phyloP scores from a whole-genome alignment of 805 yeast species.

The Monosporozyma unispora region DNA sequence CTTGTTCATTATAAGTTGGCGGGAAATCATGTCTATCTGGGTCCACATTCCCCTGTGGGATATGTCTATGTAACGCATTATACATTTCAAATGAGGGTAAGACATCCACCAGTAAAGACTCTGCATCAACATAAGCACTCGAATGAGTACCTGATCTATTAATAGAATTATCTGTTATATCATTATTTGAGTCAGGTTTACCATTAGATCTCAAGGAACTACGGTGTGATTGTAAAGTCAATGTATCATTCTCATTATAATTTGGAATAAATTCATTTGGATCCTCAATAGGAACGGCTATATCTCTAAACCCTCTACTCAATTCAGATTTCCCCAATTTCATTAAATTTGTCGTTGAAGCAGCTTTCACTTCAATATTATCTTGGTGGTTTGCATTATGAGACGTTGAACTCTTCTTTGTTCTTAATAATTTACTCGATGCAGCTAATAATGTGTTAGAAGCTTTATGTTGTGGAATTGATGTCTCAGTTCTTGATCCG shows the following conservation, averaged over 20 bases:
- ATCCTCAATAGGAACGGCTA: not conserved
- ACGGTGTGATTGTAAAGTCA: not conserved
- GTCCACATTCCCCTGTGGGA: conserved; percentile 32
- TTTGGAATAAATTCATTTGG: not conserved
- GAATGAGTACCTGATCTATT: not conserved
- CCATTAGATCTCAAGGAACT: conserved; percentile 1
- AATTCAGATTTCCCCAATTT: not conserved
- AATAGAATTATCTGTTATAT: not conserved
- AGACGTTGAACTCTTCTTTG: not conserved
- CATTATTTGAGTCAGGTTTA: not conserved
- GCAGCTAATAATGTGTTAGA: not conserved
- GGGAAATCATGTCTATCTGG: conserved; percentile 28
- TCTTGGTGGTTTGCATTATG: not conserved
- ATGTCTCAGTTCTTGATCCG: not conserved
- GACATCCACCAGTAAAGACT: conserved; percentile 36
- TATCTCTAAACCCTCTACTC: not conserved
- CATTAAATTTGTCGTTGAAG: conserved; percentile 11
- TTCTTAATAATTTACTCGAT: not conserved
- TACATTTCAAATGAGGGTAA: conserved; percentile 66
- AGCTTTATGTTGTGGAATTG: not conserved
- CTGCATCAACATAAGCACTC: conserved; percentile 7
- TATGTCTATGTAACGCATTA: conserved; percentile 37
- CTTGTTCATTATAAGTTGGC: conserved; percentile 28
- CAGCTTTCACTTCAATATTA: conserved; percentile 10
- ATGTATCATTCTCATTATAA: not conserved